phyloP scores from a whole-genome alignment of 345 rosid species.

The Gossypium turneri region DNA sequence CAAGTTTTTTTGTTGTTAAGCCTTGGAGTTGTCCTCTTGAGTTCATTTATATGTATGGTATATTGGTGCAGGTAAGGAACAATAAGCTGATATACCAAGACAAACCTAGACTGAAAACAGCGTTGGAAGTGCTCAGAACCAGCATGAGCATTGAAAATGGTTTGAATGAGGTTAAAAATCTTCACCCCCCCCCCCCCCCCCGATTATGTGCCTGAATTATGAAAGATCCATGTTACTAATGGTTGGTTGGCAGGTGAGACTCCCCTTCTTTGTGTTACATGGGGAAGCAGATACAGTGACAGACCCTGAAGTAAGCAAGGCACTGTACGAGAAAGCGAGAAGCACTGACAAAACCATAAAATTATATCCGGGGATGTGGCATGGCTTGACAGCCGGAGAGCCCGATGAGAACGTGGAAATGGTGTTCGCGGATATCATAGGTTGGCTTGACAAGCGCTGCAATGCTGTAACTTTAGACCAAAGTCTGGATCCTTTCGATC shows the following conservation, averaged over 20 bases:
- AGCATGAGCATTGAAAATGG: conserved; percentile 80
- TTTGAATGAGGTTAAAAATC: conserved; percentile 45
- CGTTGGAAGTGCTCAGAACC: conserved; percentile 84
- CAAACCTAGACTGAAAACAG: conserved; percentile 92
- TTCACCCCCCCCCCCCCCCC: not conserved
- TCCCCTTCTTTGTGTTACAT: conserved; percentile 85
- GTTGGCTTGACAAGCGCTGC: conserved; percentile 63
- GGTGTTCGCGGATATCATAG: conserved; percentile 65
- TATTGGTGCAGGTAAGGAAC: conserved; percentile 52
- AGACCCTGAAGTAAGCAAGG: conserved; percentile 95
- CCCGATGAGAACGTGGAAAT: conserved; percentile 64
- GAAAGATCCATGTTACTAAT: not conserved
- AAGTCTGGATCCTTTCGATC: conserved; percentile 1
- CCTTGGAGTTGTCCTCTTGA: not conserved
- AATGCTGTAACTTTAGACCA: conserved; percentile 28
- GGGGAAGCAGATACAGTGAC: conserved; percentile 93
- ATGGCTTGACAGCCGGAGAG: conserved; percentile 77
- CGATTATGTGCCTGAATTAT: not conserved
- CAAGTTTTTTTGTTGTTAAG: not conserved
- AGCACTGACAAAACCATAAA: conserved; percentile 78
- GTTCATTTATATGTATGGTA: not conserved
- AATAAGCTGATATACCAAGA: conserved; percentile 94
- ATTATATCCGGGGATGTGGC: conserved; percentile 96
- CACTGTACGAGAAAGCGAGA: conserved; percentile 60
- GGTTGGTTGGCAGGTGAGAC: conserved; percentile 45